Percentiles rank a stretch among this genome's conserved stretches.
Conservation (phyloP, 2,329 filamentous ascomycete genomes). For the Sclerotinia minor region DNA sequence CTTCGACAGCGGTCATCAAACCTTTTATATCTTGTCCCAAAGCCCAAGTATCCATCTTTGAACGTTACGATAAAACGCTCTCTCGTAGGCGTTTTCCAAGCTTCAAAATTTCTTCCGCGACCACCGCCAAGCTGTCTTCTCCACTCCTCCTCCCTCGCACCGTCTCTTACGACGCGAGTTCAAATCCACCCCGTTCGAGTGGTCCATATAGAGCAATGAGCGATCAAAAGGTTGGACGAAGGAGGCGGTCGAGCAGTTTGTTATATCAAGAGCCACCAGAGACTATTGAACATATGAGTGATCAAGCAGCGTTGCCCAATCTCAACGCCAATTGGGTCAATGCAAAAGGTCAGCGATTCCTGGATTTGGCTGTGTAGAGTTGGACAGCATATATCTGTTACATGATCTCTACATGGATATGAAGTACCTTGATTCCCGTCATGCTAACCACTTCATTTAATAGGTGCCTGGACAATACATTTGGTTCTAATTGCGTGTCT, state of each 20-base stretch:
- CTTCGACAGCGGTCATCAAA: conserved; percentile 1
- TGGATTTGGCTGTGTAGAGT: conserved; percentile 5
- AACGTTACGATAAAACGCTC: conserved; percentile 32
- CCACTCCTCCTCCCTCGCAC: conserved; percentile 82
- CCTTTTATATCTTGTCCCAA: neutral
- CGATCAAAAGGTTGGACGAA: conserved; percentile 67
- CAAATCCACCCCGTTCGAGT: conserved; percentile 66
- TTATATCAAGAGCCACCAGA: conserved; percentile 96
- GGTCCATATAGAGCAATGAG: conserved; percentile 52
- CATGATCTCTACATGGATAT: neutral
- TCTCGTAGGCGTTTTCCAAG: conserved; percentile 31
- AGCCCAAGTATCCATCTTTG: neutral
- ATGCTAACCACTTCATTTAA: conserved; percentile 28
- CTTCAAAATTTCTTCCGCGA: conserved; percentile 45
- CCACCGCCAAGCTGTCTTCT: conserved; percentile 96
- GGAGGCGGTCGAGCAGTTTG: conserved; percentile 95
- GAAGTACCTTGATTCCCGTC: conserved; percentile 15
- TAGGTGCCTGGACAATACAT: conserved; percentile 97
- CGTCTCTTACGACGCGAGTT: conserved; percentile 86
- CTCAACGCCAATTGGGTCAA: conserved; percentile 99
- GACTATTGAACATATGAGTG: conserved; percentile 95
- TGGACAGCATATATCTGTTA: neutral
- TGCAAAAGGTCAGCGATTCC: conserved; percentile 76
- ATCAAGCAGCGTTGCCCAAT: conserved; percentile 92
- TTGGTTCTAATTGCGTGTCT: conserved; percentile 86